Base-by-base conservation (phyloP, 225 moss, liverwort and hornwort species). In the Polytrichum formosum region DNA sequence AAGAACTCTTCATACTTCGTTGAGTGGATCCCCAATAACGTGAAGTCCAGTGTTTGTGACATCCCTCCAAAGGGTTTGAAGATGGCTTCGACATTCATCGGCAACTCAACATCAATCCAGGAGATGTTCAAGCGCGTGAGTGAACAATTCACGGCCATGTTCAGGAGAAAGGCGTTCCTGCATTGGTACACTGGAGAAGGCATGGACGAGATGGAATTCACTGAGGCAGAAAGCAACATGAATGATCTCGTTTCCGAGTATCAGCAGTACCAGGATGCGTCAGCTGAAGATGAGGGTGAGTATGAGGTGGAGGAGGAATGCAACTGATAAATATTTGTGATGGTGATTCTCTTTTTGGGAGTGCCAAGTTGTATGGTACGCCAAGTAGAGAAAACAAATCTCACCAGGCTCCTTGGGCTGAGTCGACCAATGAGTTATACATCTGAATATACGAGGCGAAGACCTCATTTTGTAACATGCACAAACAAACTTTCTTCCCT, bases 121-220 rank as follows among this genome's bases (percentile, higher is more conserved):
- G 85, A 86, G 46, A 86, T 86, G 85, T 86, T 86, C 25, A 86
- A 86, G 65, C 85, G 85, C 7, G 85, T 86, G n/a, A 86, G 85
- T 0, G 85, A 86, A 56, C 86, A 86, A 23, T 86, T 86, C 26
- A 86, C 86, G 0, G 70, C 82, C 13, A 86, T 86, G 86, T 86
- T 86, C 1, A 64, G 86, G 61, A 63, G 86, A 33, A 86, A 86
- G 64, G 86, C 86, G 64, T 86, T 86, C 64, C 75, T 86, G 65
- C 86, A 86, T 75, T 86, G 86, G 86, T 86, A 86, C 53, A 86
- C 86, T 0, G 86, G 86, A 1, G 82, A 86, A 7, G 86, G 86
- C 35, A 86, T 86, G 86, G 86, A 86, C 0, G 86, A 86, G 62
- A 86, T 86, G 86, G 86, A 86, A 33, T 86, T 86, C 25, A 86